Conservation (phyloP, 306 rosid species). For the Lathyrus oleraceus region DNA sequence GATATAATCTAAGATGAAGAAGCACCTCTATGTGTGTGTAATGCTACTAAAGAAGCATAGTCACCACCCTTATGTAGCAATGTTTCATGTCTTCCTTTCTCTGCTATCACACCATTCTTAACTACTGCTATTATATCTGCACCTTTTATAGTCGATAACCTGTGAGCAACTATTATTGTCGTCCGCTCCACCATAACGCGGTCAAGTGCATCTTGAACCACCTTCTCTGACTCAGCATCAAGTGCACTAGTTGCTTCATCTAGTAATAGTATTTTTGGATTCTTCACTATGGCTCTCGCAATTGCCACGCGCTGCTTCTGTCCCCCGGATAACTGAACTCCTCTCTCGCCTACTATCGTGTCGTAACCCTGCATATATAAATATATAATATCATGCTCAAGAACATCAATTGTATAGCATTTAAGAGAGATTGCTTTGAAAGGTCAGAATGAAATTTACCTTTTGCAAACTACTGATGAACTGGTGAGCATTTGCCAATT, state of each 20-base stretch:
- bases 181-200: slow-evolving; percentile 60
- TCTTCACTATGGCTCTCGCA: slow-evolving; percentile 66
- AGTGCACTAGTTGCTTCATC: slow-evolving; percentile 88
- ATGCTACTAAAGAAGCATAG: slow-evolving; percentile 69
- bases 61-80: slow-evolving; percentile 56
- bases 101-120: slow-evolving; percentile 66
- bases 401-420: neutral
- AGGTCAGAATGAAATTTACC: slow-evolving; percentile 39
- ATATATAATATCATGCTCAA: neutral
- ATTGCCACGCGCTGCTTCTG: slow-evolving; percentile 85
- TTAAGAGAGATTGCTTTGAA: neutral
- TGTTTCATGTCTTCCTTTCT: slow-evolving; percentile 66
- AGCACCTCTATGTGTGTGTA: slow-evolving; percentile 50
- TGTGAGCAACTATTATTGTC: slow-evolving; percentile 67
- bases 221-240: slow-evolving; percentile 78
- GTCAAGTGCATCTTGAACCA: slow-evolving; percentile 81
- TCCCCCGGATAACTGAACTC: slow-evolving; percentile 74
- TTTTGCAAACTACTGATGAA: slow-evolving; percentile 67
- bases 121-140: slow-evolving; percentile 72
- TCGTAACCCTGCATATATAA: slow-evolving; percentile 62
- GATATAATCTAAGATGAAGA: slow-evolving; percentile 48
- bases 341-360: slow-evolving; percentile 67
- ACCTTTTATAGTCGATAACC: slow-evolving; percentile 59
- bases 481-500: slow-evolving; percentile 61
- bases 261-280: slow-evolving; percentile 62